phyloP scores from a whole-genome alignment of 192 early-diverging fungal genomes.

The Chytriomyces confervae region DNA sequence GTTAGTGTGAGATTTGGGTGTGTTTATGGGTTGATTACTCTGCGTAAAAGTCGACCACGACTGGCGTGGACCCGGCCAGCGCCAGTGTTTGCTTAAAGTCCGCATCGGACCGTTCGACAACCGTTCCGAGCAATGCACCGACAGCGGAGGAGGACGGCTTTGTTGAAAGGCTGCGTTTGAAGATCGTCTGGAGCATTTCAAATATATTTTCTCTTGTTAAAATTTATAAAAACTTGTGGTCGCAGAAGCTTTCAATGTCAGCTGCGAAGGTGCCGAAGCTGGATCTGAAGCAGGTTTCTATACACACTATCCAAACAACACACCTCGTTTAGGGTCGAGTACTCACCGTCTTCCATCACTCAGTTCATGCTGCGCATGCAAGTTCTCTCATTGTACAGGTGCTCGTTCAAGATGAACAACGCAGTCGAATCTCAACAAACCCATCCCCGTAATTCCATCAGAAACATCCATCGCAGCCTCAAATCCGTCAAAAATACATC shows the following conservation, averaged over 20 bases:
- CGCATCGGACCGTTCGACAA: constrained; percentile 62
- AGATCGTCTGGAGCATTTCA: too few species aligned
- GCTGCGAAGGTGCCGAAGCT: constrained; percentile 5
- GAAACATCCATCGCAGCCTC: constrained; percentile 2
- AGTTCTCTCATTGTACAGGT: constrained; percentile 13
- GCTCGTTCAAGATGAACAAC: background rate
- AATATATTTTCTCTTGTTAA: too few species aligned
- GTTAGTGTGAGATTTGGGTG: background rate
- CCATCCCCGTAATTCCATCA: background rate
- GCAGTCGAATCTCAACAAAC: too few species aligned
- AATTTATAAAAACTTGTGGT: too few species aligned
- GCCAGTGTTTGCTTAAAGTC: constrained; percentile 66
- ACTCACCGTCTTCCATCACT: background rate
- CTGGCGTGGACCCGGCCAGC: constrained; percentile 62
- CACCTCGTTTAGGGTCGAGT: background rate
- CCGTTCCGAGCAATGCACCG: constrained; percentile 44
- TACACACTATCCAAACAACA: background rate
- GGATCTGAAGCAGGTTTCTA: constrained; percentile 26
- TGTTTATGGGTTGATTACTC: constrained; percentile 48
- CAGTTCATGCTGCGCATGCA: constrained; percentile 26
- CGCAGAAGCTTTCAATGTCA: background rate
- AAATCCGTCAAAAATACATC: constrained; percentile 5
- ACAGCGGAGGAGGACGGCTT: too few species aligned
- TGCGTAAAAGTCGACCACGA: constrained; percentile 84
- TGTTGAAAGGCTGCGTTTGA: too few species aligned